Conservation (phyloP, 192 early-diverging fungal genomes). For the Jimgerdemannia flammicorona region DNA sequence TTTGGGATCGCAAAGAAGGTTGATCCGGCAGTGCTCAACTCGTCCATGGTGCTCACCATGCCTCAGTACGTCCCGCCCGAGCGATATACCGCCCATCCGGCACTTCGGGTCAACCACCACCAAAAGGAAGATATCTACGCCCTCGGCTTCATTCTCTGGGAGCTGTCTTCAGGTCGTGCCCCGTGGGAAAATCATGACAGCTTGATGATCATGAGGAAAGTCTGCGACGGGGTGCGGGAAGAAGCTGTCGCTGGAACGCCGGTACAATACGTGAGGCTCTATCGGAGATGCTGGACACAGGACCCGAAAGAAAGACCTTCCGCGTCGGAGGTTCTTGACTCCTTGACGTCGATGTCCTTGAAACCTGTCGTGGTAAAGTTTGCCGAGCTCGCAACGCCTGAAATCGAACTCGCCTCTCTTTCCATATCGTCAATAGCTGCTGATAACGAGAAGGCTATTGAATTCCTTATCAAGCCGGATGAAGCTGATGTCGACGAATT, state of each 20-base stretch:
- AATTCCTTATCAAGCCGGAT: too few relatives aligned
- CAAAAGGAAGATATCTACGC: constrained; percentile 31
- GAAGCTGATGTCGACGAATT: too few relatives aligned
- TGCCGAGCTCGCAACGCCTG: too few relatives aligned
- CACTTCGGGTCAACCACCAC: not conserved
- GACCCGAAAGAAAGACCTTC: not conserved
- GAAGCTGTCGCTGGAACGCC: not conserved
- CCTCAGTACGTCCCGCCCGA: not conserved
- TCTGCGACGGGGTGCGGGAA: not conserved
- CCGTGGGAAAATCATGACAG: constrained; percentile 5
- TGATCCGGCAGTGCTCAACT: constrained; percentile 2
- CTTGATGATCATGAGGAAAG: not conserved
- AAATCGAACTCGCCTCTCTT: too few relatives aligned
- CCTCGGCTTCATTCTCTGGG: constrained; percentile 43
- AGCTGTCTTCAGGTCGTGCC: constrained; percentile 36
- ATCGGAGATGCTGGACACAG: not conserved
- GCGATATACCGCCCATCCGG: not conserved
- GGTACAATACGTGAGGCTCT: not conserved
- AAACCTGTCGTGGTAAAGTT: too few relatives aligned
- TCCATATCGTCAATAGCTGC: too few relatives aligned
- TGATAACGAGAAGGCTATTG: too few relatives aligned
- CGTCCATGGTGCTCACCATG: not conserved
- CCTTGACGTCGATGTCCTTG: not conserved
- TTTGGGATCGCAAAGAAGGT: constrained; percentile 32
- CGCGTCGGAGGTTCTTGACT: not conserved